Conservation (phyloP, 305 asterid genomes). For the Withania somnifera region DNA sequence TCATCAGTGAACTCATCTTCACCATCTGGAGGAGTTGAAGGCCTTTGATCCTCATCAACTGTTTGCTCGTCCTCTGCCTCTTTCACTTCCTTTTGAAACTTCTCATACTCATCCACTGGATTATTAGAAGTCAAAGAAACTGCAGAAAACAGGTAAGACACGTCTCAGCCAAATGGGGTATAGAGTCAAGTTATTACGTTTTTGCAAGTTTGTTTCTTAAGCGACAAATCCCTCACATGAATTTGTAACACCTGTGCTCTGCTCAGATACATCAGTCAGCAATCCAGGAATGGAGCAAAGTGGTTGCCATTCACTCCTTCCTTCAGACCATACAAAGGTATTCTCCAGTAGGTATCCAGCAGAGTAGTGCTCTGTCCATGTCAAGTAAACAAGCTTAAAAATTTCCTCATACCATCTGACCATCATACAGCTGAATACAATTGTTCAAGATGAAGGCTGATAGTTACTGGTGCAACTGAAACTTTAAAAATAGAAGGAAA, state of each 20-base stretch:
- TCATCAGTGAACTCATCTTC: constrained; percentile 90
- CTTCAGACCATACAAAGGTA: constrained; percentile 80
- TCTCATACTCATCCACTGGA: constrained; percentile 79
- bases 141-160: constrained; percentile 10
- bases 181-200: neutral
- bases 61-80: constrained; percentile 55
- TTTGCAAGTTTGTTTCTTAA: neutral
- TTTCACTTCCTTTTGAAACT: constrained; percentile 75
- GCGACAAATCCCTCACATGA: constrained; percentile 21
- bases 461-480: neutral
- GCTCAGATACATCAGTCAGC: constrained; percentile 21
- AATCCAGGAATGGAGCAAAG: constrained; percentile 46
- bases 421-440: constrained; percentile 16
- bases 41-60: constrained; percentile 55
- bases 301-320: constrained; percentile 74
- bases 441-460: constrained; percentile 4
- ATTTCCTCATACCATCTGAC: constrained; percentile 23
- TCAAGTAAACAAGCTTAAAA: constrained; percentile 38
- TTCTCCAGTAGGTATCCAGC: constrained; percentile 55
- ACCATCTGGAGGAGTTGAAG: constrained; percentile 90
- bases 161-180: neutral
- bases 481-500: neutral
- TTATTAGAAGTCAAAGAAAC: constrained; percentile 28
- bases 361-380: constrained; percentile 63
- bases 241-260: constrained; percentile 19